Evolutionary conservation across 345 rosid genomes (phyloP), one percentile per base, ranked within the genome.

Genomic region (Leavenworthia alabamica): DNA sequence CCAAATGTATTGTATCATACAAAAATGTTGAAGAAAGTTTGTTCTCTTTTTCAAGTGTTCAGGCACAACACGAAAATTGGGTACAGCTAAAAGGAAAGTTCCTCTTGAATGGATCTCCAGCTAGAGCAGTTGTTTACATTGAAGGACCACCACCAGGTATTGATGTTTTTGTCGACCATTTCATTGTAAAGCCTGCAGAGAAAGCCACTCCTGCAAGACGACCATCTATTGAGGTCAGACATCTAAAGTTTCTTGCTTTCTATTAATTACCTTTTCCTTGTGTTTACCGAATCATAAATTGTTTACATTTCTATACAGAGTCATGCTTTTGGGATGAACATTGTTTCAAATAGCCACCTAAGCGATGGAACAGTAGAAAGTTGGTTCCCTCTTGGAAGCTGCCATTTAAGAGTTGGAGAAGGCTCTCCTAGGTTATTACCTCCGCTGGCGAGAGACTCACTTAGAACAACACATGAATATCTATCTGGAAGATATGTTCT

Each of bases 361-460:
- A 71, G 32, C 22, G 77, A 78, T 24, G 67, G 67, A 49, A 83
- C 82, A 50, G 8, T 57, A 80, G 77, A 80, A 46, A 83, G 85
- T n/a, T 93, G 99, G 99, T 93, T 87, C 75, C 84, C 94, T 32
- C 91, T 93, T 13, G 99, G 99, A 45, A 70, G 77, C 77, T 93
- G 99, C 78, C 73, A 71, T 49, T 77, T 87, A 41, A 72, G 59
- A 12, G 77, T 85, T 67, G 83, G 66, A 64, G 78, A 78, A 55
- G 97, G 99, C 39, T 81, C 97, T 35, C 99, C 99, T 4, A 82
- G 44, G 58, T 72, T 89, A 68, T 73, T 86, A 54, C 97, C 99
- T 60, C 88, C 92, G 8, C 64, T 84, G 84, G 97, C 92, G 2
- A 85, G 86, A 70, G 84, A 80, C 52, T 82, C 96, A 50, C 86